Percentiles rank a stretch among this genome's conserved stretches.
Evolutionary conservation across 2,329 filamentous ascomycete genomes (phyloP).

Genomic region (Xylaria sp.): DNA sequence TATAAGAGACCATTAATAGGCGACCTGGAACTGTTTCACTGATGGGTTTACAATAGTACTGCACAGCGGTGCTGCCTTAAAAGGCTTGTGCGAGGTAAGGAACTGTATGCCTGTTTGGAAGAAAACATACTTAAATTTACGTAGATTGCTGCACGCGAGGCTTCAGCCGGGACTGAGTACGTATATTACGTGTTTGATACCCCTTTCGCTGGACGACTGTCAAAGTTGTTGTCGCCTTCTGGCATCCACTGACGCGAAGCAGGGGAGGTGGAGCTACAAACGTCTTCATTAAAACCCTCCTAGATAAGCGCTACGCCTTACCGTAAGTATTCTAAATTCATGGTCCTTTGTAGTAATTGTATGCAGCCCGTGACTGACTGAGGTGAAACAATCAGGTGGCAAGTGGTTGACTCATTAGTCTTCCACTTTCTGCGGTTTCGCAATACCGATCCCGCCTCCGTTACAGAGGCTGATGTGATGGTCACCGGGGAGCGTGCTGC

Average conservation of each 20-base stretch:
- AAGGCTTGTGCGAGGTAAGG: conserved; percentile 80
- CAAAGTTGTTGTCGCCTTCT: not conserved
- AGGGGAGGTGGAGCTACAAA: conserved; percentile 87
- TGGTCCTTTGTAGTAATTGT: not conserved
- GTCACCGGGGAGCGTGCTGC: conserved; percentile 60
- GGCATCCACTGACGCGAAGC: conserved; percentile 1
- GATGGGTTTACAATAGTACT: conserved; percentile 25
- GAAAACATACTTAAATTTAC: conserved; percentile 6
- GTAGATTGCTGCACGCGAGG: conserved; percentile 85
- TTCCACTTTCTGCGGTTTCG: conserved; percentile 97
- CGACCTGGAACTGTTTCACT: conserved; percentile 2
- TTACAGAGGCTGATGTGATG: conserved; percentile 67
- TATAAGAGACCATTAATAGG: not conserved
- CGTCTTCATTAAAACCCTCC: conserved; percentile 89
- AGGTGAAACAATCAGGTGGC: conserved; percentile 62
- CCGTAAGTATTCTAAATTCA: conserved; percentile 79
- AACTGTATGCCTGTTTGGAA: not conserved
- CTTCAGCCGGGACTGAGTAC: conserved; percentile 75
- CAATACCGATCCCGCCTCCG: conserved; percentile 70
- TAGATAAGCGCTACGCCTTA: conserved; percentile 97
- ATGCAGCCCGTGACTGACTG: conserved; percentile 9
- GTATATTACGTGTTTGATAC: not conserved
- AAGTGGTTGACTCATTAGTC: conserved; percentile 92
- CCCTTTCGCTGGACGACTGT: not conserved
- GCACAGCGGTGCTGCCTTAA: conserved; percentile 85